Evolutionary conservation across 257 asterid species (phyloP), one percentile per base, ranked within the genome.

Genomic region (Cynanchum wilfordii): DNA sequence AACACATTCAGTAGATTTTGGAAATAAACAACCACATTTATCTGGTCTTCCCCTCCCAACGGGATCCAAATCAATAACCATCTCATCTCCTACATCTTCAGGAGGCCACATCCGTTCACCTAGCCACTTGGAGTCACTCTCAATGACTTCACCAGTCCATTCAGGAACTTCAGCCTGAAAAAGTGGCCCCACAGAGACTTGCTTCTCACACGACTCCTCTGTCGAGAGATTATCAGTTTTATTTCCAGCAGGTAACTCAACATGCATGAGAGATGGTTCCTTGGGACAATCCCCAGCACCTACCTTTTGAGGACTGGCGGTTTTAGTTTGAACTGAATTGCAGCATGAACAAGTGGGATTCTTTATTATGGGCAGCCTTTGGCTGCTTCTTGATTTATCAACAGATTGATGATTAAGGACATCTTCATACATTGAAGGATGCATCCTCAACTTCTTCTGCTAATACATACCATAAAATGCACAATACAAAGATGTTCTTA

Each of bases 71-170:
- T 58, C 49, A 57, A 29, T 42, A 7, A 17, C 30, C 25, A 80
- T 42, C 51, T 74, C 79, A 20, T 40, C 38, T 42, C 66, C 75
- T 67, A 47, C 75, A 63, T 73, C 79, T 80, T 86, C 81, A 24
- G 80, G 87, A 56, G 85, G 76, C 96, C 96, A 86, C 81, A 84
- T 72, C 67, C 69, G 84, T 64, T 81, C 74, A 74, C 96, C 96
- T 11, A 88, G 83, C 98, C 98, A 92, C 82, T 92, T 92, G 62
- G 96, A 19, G 73, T 92, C 92, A 50, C 96, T 89, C 68, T 74
- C 82, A 0, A 73, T 57, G 69, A 68, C 22, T 45, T 63, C 66
- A 8, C 90, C 93, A 0, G 89, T 86, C 96, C 96, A 90, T 68
- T 81, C 79, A 1, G 96, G 96, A 68, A 93, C 85, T 72, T 80